A percentile compares a stretch with the other conserved stretches of the same genome.
phyloP scores from a whole-genome alignment of 371 early-diverging fungal genomes.

The Saksenaea oblongispora region DNA sequence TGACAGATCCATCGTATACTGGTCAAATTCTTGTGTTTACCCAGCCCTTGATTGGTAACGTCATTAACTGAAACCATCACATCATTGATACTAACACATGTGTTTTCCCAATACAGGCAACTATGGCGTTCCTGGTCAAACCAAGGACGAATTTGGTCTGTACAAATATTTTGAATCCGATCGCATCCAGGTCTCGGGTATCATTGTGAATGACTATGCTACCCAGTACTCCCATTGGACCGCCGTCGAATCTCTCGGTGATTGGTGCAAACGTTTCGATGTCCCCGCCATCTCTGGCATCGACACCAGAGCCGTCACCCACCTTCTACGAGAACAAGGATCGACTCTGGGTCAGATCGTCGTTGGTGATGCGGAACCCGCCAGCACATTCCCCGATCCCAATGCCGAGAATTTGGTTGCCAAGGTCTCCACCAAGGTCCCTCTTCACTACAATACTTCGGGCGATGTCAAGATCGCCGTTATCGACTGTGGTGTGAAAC shows the following conservation, averaged over 20 bases:
- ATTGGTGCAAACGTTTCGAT: constrained; percentile 87
- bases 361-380: constrained; percentile 48
- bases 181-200: constrained; percentile 88
- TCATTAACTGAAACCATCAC: neutral
- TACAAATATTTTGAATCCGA: constrained; percentile 91
- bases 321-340: constrained; percentile 91
- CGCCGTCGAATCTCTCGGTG: constrained; percentile 80
- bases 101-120: constrained; percentile 44
- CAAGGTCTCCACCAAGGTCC: constrained; percentile 55
- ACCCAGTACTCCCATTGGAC: constrained; percentile 90
- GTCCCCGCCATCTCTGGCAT: constrained; percentile 92
- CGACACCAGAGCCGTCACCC: constrained; percentile 93
- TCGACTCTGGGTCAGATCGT: constrained; percentile 85
- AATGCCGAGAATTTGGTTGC: constrained; percentile 67
- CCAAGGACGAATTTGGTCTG: constrained; percentile 75
- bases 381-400: constrained; percentile 65
- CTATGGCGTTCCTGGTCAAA: constrained; percentile 93
- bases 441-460: constrained; percentile 71
- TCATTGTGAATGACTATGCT: constrained; percentile 90
- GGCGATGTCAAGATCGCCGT: constrained; percentile 77
- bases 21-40: constrained; percentile 97
- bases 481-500: constrained; percentile 92
- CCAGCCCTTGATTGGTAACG: constrained; percentile 86
- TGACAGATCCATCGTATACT: constrained; percentile 94
- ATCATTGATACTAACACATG: neutral